Conservation (phyloP, 208 protist species). For the Crithidia bombi region DNA sequence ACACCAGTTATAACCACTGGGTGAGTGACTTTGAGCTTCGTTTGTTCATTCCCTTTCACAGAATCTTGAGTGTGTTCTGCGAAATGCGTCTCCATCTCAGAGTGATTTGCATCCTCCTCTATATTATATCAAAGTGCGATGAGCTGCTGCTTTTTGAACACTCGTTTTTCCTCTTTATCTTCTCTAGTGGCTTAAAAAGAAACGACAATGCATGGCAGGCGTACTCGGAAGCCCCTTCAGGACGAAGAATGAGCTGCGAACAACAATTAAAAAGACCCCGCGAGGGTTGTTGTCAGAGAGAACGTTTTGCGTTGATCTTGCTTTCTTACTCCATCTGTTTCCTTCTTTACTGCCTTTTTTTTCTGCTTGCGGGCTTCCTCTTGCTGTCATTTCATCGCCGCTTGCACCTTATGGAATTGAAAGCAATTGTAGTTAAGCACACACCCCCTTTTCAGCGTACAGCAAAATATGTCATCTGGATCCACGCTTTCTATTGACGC, state of each 20-base stretch:
- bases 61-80: no score
- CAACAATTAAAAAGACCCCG: no score
- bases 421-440: conserved; percentile 7
- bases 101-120: no score
- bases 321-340: background rate
- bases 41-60: background rate
- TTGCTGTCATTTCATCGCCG: background rate
- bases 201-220: no score
- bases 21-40: background rate
- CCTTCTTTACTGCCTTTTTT: background rate
- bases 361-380: background rate
- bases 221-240: no score
- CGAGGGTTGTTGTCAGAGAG: background rate
- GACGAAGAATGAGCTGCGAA: no score
- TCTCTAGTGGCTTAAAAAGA: no score
- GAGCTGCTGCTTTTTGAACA: no score
- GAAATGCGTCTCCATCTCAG: no score
- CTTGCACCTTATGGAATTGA: background rate
- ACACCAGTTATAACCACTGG: background rate
- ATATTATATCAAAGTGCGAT: no score
- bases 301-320: background rate
- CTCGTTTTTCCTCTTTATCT: no score
- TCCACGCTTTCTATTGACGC: conserved; percentile 53
- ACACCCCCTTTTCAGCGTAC: background rate
- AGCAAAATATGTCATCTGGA: conserved; percentile 14